These are phyloP conservation scores for Claviceps digitariae DNA, from an alignment of 2,329 filamentous ascomycete genomes.

Conservation along the genomic window DNA sequence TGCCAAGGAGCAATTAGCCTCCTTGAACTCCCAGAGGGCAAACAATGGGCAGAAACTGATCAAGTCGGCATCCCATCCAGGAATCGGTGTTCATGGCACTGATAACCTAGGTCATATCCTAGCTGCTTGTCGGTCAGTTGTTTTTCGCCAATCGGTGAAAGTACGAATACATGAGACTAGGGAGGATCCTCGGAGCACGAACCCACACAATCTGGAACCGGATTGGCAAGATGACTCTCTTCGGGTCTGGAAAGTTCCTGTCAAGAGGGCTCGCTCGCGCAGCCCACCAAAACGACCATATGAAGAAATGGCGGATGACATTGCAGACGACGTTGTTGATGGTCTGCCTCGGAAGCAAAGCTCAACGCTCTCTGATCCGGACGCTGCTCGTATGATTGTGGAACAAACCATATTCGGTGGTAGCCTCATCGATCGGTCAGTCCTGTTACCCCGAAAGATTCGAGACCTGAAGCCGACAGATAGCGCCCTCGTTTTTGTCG, in stretches of 20 bases:
- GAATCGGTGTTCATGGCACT: constrained; percentile 60
- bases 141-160: constrained; percentile 73
- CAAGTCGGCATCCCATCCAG: constrained; percentile 12
- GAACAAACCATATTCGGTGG: constrained; percentile 25
- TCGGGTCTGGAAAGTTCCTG: constrained; percentile 70
- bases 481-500: constrained; percentile 42
- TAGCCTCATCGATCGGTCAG: constrained; percentile 11
- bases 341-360: constrained; percentile 4
- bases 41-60: constrained; percentile 23
- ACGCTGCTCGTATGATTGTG: constrained; percentile 18
- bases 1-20: constrained; percentile 26
- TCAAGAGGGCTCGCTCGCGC: constrained; percentile 17
- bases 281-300: constrained; percentile 23
- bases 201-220: constrained; percentile 30
- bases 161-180: constrained; percentile 57
- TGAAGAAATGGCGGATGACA: constrained; percentile 7
- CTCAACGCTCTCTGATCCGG: constrained; percentile 16
- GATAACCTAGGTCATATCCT: constrained; percentile 69
- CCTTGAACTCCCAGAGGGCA: constrained; percentile 27
- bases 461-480: constrained; percentile 17
- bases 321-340: not conserved
- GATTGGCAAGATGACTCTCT: constrained; percentile 66
- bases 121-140: constrained; percentile 71
- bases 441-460: constrained; percentile 14
- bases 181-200: constrained; percentile 23